Base-by-base conservation (phyloP, 129 eudicot species). In the Saussurea involucrata region DNA sequence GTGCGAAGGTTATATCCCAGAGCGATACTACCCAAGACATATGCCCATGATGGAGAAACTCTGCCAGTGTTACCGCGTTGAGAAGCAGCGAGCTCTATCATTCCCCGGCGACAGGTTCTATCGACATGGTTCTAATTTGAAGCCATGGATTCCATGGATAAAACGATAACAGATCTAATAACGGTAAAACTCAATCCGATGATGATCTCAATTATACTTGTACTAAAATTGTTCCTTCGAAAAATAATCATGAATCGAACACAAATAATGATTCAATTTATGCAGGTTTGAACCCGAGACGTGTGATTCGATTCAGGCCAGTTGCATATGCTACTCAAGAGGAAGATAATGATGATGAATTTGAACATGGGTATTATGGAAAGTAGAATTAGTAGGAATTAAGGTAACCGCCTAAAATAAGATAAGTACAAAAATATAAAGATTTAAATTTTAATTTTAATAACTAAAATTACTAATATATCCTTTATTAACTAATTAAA, bases 21-120 rank as follows among this genome's bases (percentile, higher is more conserved):
- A n/a, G n/a, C n/a, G n/a, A n/a, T n/a, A n/a, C n/a, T n/a, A n/a
- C n/a, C n/a, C n/a, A n/a, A n/a, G n/a, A n/a, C n/a, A n/a, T n/a
- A n/a, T n/a, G n/a, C n/a, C n/a, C 83, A 95, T 91, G 84, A 95
- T 95, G 92, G 98, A 95, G 88, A 95, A 95, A 82, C 98, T 95
- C 76, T 90, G 98, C 2, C 97, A 95, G 72, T 90, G 98, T 0
- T 91, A 95, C 81, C 86, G 98, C 0, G 89, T 92, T 1, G 98
- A 95, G 88, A 89, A 89, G 76, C 97, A 95, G 78, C 86, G 96
- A 1, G 84, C 93, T 3, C 75, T 75, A 0, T 83, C 90, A 75
- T 86, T 84, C 58, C n/a, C n/a, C n/a, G n/a, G n/a, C n/a, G n/a
- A n/a, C n/a, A n/a, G n/a, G n/a, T n/a, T n/a, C 4, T 81, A 1